Base-by-base conservation (phyloP, 768 basidiomycete genomes). In the Galerina marginata region DNA sequence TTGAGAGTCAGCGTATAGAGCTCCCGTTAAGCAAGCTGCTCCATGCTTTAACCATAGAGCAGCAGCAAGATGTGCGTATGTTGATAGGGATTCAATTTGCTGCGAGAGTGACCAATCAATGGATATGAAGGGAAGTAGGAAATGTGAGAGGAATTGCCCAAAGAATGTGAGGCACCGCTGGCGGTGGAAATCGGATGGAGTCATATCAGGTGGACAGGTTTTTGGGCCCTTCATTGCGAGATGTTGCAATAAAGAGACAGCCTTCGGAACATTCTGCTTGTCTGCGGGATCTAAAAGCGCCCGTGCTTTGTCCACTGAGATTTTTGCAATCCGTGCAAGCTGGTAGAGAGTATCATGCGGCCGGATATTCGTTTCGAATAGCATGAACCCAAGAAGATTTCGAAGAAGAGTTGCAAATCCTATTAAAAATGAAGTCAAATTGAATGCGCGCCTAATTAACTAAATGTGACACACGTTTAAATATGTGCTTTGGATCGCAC, bases 401-500 rank as follows among this genome's bases (percentile, higher is more conserved):
- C 71, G 47, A 12, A 69, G 29, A 23, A 70, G 46, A 36, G 72
- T 67, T 25, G 67, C 73, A 62, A 70, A 67, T 6, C 43, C 43
- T 44, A 20, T 6, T n/a, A n/a, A 44, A 6, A 6, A 6, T 15
- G 43, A 6, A 14, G 15, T 44, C 43, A 44, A 20, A n/a, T n/a
- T n/a, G n/a, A n/a, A n/a, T 5, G 6, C 14, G 15, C 23, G 6
- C 23, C 43, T 44, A n/a, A 6, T 44, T 6, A n/a, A 44, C 15
- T 5, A 44, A 44, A n/a, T n/a, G 43, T n/a, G 15, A 20, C 43
- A 6, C 43, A 9, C 67, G 61, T 59, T 74, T 74, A 29, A 67
- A 44, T 2, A 74, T 65, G 57, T 74, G 73, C 52, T 72, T 73
- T 6, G 68, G 71, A 65, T 72, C 71, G 52, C 64, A 69, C 15